phyloP scores from a whole-genome alignment of 2,329 filamentous ascomycete species.

The Scytalidium lignicola region DNA sequence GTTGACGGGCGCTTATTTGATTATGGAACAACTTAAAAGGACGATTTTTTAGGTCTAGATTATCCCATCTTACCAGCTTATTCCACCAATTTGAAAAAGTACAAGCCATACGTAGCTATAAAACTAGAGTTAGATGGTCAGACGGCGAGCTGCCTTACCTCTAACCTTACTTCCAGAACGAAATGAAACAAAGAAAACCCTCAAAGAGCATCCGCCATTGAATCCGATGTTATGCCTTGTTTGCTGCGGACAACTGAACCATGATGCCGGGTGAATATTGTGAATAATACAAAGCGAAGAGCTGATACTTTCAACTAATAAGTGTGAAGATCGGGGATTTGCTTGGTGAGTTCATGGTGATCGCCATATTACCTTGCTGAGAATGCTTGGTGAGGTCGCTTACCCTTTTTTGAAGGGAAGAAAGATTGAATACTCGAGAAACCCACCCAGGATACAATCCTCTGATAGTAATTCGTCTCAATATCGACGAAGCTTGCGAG shows the following conservation, averaged over 20 bases:
- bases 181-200: slow-evolving; percentile 6
- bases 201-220: not conserved
- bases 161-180: slow-evolving; percentile 47
- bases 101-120: slow-evolving; percentile 22
- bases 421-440: slow-evolving; percentile 35
- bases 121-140: slow-evolving; percentile 22
- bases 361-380: slow-evolving; percentile 27
- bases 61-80: slow-evolving; percentile 23
- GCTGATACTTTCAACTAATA: not conserved
- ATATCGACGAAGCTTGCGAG: slow-evolving; percentile 59
- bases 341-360: slow-evolving; percentile 14
- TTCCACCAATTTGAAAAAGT: slow-evolving; percentile 18
- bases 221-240: not conserved
- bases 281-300: not conserved
- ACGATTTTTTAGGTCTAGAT: slow-evolving; percentile 21
- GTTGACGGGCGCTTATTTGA: slow-evolving; percentile 26
- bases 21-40: slow-evolving; percentile 24
- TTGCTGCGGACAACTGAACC: not conserved
- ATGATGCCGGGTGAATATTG: not conserved
- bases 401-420: slow-evolving; percentile 33
- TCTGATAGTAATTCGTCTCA: slow-evolving; percentile 34
- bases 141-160: slow-evolving; percentile 40
- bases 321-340: not conserved
- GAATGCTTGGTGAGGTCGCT: slow-evolving; percentile 27
- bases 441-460: slow-evolving; percentile 35